Evolutionary conservation across 2,329 filamentous ascomycete genomes (phyloP), one percentile per base, ranked within the genome.

Genomic region (Colletotrichum sp.): DNA sequence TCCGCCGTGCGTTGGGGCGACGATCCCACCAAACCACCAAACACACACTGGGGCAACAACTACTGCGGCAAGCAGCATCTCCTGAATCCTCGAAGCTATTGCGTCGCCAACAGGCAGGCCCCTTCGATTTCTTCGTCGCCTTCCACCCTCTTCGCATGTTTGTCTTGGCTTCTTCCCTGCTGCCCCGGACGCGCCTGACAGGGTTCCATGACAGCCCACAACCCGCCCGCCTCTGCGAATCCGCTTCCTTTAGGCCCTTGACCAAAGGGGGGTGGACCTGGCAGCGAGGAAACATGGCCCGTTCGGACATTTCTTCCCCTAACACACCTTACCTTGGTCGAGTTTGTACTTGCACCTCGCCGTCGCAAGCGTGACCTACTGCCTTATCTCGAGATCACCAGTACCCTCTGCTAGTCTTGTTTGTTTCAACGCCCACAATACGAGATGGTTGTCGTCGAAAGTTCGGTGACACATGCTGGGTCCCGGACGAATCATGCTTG

Each of bases 341-440:
- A 62, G 30, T 22, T 62, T 30, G 32, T 62, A 63, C 22, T 24
- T 24, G 52, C 30, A 62, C 22, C 59, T 62, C 26, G 32, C 44
- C 28, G 60, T 71, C 60, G 34, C 48, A 65, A 62, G 48, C 13
- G 15, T 62, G 57, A 62, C 34, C 24, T 64, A 34, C 34, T 59
- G 24, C 34, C 62, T n/a, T 36, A 30, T 22, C 60, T 30, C 30
- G 28, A 32, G 16, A 39, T 30, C 16, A 30, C 24, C 22, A 59
- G 55, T 52, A 52, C 12, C 44, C 44, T 52, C 44, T 52, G 55
- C 24, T 30, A 59, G 15, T 59, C 24, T 59, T 32, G 32, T 72
- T 68, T 65, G 65, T 76, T 76, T 76, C 74, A 65, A 74, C 36
- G 30, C 57, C 64, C 70, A 76, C 65, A 74, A 74, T 28, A 76